Evolutionary conservation across 768 basidiomycete genomes (phyloP).

Genomic region (Phylloporus rhodoxanthus): DNA sequence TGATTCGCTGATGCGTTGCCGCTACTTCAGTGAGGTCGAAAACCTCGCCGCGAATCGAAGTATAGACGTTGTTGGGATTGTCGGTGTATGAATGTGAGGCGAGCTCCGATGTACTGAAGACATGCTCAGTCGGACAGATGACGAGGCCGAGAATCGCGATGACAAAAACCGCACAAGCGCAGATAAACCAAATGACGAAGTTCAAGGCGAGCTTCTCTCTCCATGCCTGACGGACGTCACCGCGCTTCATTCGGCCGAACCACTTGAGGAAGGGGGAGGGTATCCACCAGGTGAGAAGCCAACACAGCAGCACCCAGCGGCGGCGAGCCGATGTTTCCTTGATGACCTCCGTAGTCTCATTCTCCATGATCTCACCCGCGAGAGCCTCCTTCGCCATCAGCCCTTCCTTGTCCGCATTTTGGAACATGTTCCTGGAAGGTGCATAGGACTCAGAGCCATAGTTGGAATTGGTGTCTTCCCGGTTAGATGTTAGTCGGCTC

Average conservation of each 20-base stretch:
- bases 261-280: conserved; percentile 64
- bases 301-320: conserved; percentile 83
- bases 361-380: conserved; percentile 79
- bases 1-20: conserved; percentile 56
- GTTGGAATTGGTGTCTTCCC: conserved; percentile 73
- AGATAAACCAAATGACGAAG: conserved; percentile 92
- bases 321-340: conserved; percentile 77
- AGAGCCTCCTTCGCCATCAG: conserved; percentile 76
- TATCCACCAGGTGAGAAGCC: conserved; percentile 89
- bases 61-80: conserved; percentile 71
- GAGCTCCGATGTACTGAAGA: conserved; percentile 77
- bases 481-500: conserved; percentile 70
- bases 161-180: conserved; percentile 84
- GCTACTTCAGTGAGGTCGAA: conserved; percentile 78
- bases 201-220: conserved; percentile 94
- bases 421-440: conserved; percentile 94
- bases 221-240: conserved; percentile 95
- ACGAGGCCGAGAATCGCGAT: conserved; percentile 81
- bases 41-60: conserved; percentile 87
- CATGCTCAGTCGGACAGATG: conserved; percentile 93
- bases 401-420: conserved; percentile 68
- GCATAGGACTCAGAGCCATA: conserved; percentile 92
- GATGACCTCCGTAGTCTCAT: conserved; percentile 82
- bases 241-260: conserved; percentile 88
- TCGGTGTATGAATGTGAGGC: conserved; percentile 57